Base-by-base conservation (phyloP, 208 protist species). In the Leishmania turanica region DNA sequence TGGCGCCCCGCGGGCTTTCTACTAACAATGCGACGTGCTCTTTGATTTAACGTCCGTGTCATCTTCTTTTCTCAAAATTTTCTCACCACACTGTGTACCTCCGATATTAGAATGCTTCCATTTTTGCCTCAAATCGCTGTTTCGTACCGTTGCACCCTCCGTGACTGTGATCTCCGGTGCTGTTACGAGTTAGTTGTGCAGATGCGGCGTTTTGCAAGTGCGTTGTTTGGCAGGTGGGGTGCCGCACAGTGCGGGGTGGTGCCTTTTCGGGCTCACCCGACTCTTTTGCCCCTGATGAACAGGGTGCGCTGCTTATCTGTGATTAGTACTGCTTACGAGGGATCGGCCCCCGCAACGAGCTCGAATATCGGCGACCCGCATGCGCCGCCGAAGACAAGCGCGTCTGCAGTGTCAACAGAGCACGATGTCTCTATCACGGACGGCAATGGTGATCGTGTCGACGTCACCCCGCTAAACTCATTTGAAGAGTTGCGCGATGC, bases 341-440 rank as follows among this genome's bases (percentile, higher is more conserved):
- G 68, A 49, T 62, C 51, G 19, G n/a, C 37, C 24, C 51, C 34
- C 31, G 72, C 72, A 17, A 24, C 72, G 6, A 76, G 53, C 49
- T 31, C 53, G 27, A 62, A 15, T 76, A 54, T 62, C 1, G 72
- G 72, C 34, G 31, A 21, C 54, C 37, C 37, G 54, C 49, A 77
- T 77, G 40, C 72, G 5, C 34, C 53, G 8, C 51, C 60, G 4
- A 65, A 66, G 49, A 40, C 83, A 17, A n/a, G 27, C 0, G 53
- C 45, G 9, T 34, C 68, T 19, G 31, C n/a, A 27, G 66, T 31
- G 34, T 69, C 72, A 9, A 82, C 79, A 11, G 81, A 79, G 68
- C 77, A 87, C 37, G 80, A 92, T 60, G 85, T 97, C 53, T 85
- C 88, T 47, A 90, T 97, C 11, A 79, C 88, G 9, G 87, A 96